Evolutionary conservation across 805 yeast genomes (phyloP), one percentile per base, ranked within the genome.

Genomic region (Candida xiaguanensis): DNA sequence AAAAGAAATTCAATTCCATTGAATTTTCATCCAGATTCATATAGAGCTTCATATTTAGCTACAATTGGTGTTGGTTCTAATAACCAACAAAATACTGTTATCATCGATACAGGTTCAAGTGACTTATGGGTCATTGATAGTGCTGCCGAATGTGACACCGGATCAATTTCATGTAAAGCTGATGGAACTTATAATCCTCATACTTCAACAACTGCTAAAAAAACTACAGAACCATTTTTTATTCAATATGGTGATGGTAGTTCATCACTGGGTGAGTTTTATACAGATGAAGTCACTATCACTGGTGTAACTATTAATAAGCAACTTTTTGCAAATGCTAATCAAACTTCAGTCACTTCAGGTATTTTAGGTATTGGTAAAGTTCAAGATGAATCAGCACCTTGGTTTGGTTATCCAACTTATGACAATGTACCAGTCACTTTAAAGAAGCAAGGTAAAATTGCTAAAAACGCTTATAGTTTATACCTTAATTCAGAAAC

Each of bases 311-410:
- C 44, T 9, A 44, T 49, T 22, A 38, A 29, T 11, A 42, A 36
- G 13, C 50, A 48, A 19, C 48, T 46, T 33, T 49, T 53, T 25
- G 58, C 52, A 14, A 55, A 48, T 36, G 55, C 51, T 17, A 47
- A 46, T n/a, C 5, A 19, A 13, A 75, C 87, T 1, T 76, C 78
- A 45, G 77, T 89, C 3, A 57, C 77, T 7, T 60, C 72, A 40
- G 91, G 95, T 41, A 90, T 86, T 20, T 59, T 85, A 31, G 89
- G 90, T 20, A 77, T 85, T 44, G 91, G 91, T 11, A 66, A 82
- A 36, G 61, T 75, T 4, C 83, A 78, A 11, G 67, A 85, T 38
- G 95, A 89, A 58, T 7, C 22, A 7, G 82, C 91, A 1, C 8
- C 16, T 3, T 4, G 23, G 11, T 57, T 51, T 48, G 31, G 40